phyloP scores from a whole-genome alignment of 2,329 filamentous ascomycete species.

The Pseudopyricularia javanii region DNA sequence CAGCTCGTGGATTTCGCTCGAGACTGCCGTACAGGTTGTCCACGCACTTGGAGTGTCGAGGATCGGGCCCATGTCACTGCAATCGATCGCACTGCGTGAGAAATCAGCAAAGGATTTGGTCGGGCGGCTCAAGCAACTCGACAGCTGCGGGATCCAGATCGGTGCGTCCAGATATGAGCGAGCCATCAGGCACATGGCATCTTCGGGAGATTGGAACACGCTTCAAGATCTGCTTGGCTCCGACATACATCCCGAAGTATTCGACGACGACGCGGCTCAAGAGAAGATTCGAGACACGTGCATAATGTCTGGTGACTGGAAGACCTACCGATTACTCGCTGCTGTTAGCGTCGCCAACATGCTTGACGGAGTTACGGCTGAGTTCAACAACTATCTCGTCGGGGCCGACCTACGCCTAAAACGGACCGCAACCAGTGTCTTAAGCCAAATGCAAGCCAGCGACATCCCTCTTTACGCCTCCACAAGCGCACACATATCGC shows the following conservation, averaged over 20 bases:
- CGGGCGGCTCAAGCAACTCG: slow-evolving; percentile 46
- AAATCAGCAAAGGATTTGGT: slow-evolving; percentile 41
- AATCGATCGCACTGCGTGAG: slow-evolving; percentile 62
- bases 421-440: slow-evolving; percentile 16
- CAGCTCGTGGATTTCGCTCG: slow-evolving; percentile 54
- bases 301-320: slow-evolving; percentile 24
- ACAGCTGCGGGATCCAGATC: slow-evolving; percentile 48
- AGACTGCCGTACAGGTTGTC: slow-evolving; percentile 59
- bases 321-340: slow-evolving; percentile 28
- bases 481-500: slow-evolving; percentile 14
- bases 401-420: slow-evolving; percentile 12
- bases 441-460: slow-evolving; percentile 23
- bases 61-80: slow-evolving; percentile 66
- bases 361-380: slow-evolving; percentile 13
- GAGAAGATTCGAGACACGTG: slow-evolving; percentile 22
- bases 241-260: slow-evolving; percentile 43
- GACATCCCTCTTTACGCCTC: slow-evolving; percentile 15
- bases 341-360: slow-evolving; percentile 25
- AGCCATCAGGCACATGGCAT: slow-evolving; percentile 52
- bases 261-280: slow-evolving; percentile 31
- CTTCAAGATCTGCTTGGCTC: slow-evolving; percentile 31
- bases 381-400: slow-evolving; percentile 20
- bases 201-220: slow-evolving; percentile 37
- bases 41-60: slow-evolving; percentile 56
- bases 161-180: slow-evolving; percentile 51